These are phyloP conservation scores for Paramecium bursaria DNA, from an alignment of 73 alveolate species.

Conservation along the genomic window DNA sequence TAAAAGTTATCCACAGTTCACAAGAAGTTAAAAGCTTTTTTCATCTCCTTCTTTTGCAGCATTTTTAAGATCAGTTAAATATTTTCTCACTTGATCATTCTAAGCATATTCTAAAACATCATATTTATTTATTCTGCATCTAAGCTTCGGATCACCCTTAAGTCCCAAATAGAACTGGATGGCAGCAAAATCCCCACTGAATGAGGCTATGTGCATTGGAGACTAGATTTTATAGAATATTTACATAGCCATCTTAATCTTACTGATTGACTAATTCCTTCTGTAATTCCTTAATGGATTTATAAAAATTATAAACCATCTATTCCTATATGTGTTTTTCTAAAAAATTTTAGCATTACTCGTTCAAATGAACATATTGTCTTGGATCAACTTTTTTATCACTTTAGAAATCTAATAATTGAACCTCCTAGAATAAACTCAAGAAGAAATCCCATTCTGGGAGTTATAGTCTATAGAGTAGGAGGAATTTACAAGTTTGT, in stretches of 20 bases:
- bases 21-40: slow-evolving; percentile 76
- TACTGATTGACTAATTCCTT: slow-evolving; percentile 73
- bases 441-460: slow-evolving; percentile 76
- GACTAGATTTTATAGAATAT: slow-evolving; percentile 61
- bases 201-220: slow-evolving; percentile 83
- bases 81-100: slow-evolving; percentile 82
- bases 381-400: slow-evolving; percentile 83
- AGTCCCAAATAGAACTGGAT: slow-evolving; percentile 69
- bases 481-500: slow-evolving; percentile 73
- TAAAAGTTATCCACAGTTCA: slow-evolving; percentile 80
- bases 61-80: slow-evolving; percentile 80
- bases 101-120: slow-evolving; percentile 69
- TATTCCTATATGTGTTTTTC: slow-evolving; percentile 62
- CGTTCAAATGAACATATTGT: slow-evolving; percentile 68
- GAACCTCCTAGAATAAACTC: slow-evolving; percentile 74
- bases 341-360: slow-evolving; percentile 7
- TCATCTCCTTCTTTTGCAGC: slow-evolving; percentile 84
- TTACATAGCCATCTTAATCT: slow-evolving; percentile 75
- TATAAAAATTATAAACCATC: slow-evolving; percentile 5
- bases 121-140: slow-evolving; percentile 44
- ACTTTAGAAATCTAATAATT: slow-evolving; percentile 74
- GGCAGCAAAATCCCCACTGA: slow-evolving; percentile 81
- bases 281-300: slow-evolving; percentile 60
- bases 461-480: slow-evolving; percentile 53
- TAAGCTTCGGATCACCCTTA: slow-evolving; percentile 80